Evolutionary conservation across 805 yeast genomes (phyloP), one percentile per base, ranked within the genome.

Genomic region (Zygosaccharomyces bisporus): DNA sequence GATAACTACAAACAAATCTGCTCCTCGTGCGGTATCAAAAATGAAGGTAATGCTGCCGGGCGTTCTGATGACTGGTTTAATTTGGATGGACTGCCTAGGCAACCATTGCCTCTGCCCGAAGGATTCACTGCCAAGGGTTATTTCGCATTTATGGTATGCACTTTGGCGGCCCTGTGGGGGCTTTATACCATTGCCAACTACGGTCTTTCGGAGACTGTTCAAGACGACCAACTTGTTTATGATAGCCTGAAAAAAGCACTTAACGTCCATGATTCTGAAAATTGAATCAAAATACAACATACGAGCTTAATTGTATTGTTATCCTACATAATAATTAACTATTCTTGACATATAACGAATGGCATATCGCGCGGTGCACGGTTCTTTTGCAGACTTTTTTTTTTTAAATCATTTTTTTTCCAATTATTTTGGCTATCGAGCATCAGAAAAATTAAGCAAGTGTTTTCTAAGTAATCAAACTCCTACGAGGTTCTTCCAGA

Each of bases 121-220:
- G 91, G 91, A 0, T 85, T 85, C 66, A 83, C 90, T 0, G 32
- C 63, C 6, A 81, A 78, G 59, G 93, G 93, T 1, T 84, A 83
- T 56, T 41, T 80, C 49, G 89, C 89, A 3, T 60, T 85, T 39
- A 47, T 67, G 0, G 47, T 78, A 1, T 81, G 86, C 40, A 69
- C 80, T 0, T 16, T 74, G 0, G 66, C 73, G 24, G 91, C 84
- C 1, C 18, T 83, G 2, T 76, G 69, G 52, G 93, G 93, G 2
- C 57, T 84, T 6, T 71, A 58, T 43, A 68, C 82, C 3, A 82
- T 85, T 43, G 73, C 76, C 47, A 70, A 70, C 39, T 85, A 76
- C 58, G 91, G 91, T 12, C 71, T 83, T 64, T 79, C 76, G 41
- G 90, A 83, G 55, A 71, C 79, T 17, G 67, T 70, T 41, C 67